Percentiles rank a stretch among this genome's conserved stretches.
Evolutionary conservation across 1,284 basidiomycete genomes (phyloP).

Genomic region (Puccinia brachypodii): DNA sequence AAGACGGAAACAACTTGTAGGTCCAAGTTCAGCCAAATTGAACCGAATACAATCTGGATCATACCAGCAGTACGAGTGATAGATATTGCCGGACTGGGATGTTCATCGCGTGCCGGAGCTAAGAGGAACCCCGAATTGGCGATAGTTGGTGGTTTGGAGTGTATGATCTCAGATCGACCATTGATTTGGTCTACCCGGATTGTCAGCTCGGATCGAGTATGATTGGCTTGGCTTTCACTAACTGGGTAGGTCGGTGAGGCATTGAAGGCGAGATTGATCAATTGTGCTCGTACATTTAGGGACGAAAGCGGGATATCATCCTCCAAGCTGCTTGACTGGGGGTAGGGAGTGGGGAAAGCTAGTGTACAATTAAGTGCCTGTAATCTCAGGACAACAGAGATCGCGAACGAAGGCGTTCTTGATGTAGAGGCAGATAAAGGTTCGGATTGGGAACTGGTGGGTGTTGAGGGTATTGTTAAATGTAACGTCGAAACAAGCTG

Average conservation of each 20-base stretch:
- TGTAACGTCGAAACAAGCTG: neutral
- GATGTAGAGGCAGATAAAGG: neutral
- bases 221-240: neutral
- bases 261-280: neutral
- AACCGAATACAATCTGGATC: conserved; percentile 8
- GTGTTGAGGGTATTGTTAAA: neutral
- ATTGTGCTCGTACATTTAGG: neutral
- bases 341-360: neutral
- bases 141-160: neutral
- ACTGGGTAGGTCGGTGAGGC: neutral
- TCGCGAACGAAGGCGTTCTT: neutral
- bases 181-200: conserved; percentile 24
- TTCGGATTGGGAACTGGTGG: neutral
- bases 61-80: neutral
- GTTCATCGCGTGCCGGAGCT: conserved; percentile 24
- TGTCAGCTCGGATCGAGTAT: neutral
- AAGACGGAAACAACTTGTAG: conserved; percentile 12
- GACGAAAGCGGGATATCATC: conserved; percentile 19
- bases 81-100: conserved; percentile 2
- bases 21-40: conserved; percentile 26
- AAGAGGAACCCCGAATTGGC: neutral
- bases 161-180: neutral
- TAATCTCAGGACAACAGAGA: neutral
- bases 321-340: neutral
- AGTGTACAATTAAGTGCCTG: conserved; percentile 5